A percentile compares a stretch with the other conserved stretches of the same genome.
Conservation (phyloP, 495 filamentous ascomycete genomes). For the Penicillium riverlandense region DNA sequence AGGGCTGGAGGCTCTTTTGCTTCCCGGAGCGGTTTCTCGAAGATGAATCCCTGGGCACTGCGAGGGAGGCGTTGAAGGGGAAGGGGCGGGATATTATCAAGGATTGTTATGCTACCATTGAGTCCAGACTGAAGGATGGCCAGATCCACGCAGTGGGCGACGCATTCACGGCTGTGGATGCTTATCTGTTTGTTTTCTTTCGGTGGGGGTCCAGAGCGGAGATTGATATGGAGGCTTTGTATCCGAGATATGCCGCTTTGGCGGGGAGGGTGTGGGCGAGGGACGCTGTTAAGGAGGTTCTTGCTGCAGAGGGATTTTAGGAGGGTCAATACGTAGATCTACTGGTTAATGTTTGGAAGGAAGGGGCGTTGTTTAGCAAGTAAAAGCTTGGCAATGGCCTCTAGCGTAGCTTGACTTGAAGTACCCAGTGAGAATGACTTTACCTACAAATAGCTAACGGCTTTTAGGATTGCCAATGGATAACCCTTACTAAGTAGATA, state of each 20-base stretch:
- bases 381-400: too few relatives aligned
- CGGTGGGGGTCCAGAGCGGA: not conserved
- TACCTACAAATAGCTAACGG: too few relatives aligned
- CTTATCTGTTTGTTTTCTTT: not conserved
- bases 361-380: too few relatives aligned
- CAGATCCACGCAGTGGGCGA: not conserved
- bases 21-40: not conserved
- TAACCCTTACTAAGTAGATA: too few relatives aligned
- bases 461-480: too few relatives aligned
- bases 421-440: too few relatives aligned
- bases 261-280: not conserved
- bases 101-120: not conserved
- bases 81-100: not conserved
- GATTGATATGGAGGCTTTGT: not conserved
- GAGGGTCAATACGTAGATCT: too few relatives aligned
- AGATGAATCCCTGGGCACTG: not conserved
- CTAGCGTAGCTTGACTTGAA: too few relatives aligned
- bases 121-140: not conserved
- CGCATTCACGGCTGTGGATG: not conserved
- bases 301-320: not conserved
- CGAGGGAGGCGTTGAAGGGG: not conserved
- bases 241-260: not conserved
- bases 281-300: not conserved
- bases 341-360: too few relatives aligned
- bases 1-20: not conserved